Evolutionary conservation across 306 rosid genomes (phyloP).

Genomic region (Fragaria vesca): DNA sequence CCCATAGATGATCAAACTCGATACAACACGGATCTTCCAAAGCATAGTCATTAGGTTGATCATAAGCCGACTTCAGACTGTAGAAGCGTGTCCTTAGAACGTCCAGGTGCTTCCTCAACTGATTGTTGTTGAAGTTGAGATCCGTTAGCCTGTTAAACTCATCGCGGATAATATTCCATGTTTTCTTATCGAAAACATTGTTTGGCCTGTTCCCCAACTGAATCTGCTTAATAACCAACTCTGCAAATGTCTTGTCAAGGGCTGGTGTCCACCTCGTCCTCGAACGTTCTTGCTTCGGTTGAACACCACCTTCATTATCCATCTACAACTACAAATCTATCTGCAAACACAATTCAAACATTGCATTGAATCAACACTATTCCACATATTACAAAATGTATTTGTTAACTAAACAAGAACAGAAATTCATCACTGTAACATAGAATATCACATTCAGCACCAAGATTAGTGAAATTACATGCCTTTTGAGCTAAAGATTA

Average conservation of each 20-base stretch:
- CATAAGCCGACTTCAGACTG: slow-evolving; percentile 59
- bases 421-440: not conserved
- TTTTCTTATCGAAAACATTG: slow-evolving; percentile 79
- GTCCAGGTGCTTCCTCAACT: slow-evolving; percentile 86
- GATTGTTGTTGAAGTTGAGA: slow-evolving; percentile 85
- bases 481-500: not conserved
- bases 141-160: slow-evolving; percentile 73
- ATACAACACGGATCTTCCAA: slow-evolving; percentile 65
- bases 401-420: not conserved
- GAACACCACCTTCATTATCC: slow-evolving; percentile 54
- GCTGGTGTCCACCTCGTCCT: slow-evolving; percentile 94
- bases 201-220: slow-evolving; percentile 78
- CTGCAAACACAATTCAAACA: not conserved
- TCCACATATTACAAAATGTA: not conserved
- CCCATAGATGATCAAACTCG: slow-evolving; percentile 66
- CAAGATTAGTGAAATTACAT: not conserved
- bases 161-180: slow-evolving; percentile 79
- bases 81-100: slow-evolving; percentile 79
- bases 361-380: slow-evolving; percentile 6
- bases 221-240: slow-evolving; percentile 78
- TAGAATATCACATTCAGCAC: not conserved
- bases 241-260: slow-evolving; percentile 85
- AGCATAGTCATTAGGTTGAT: slow-evolving; percentile 62
- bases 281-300: slow-evolving; percentile 75
- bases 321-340: slow-evolving; percentile 38